Conservation (phyloP, 1,139 yeast species). For the Candida tetrigidarum region DNA sequence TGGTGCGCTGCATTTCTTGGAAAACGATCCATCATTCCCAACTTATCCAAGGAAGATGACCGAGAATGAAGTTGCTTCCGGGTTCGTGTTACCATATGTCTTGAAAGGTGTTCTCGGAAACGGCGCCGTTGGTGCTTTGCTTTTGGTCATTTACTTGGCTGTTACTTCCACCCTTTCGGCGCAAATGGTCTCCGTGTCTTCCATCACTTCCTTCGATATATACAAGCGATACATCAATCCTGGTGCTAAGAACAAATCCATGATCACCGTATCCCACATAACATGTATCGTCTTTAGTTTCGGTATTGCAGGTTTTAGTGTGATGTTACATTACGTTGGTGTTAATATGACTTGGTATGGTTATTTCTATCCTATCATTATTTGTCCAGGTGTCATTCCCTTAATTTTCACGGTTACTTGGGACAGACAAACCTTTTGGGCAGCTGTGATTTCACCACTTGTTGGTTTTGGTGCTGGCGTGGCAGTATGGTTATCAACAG, state of each 20-base stretch:
- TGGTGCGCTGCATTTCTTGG: constrained; percentile 30
- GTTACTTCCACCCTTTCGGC: constrained; percentile 38
- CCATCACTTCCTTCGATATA: constrained; percentile 34
- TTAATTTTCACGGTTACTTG: constrained; percentile 35
- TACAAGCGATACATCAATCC: constrained; percentile 33
- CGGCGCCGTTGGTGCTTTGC: constrained; percentile 33
- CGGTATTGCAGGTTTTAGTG: constrained; percentile 32
- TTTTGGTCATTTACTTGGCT: constrained; percentile 31
- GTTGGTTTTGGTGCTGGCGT: constrained; percentile 27
- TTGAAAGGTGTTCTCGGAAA: constrained; percentile 31
- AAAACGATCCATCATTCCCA: constrained; percentile 28
- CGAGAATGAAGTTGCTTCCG: constrained; percentile 28
- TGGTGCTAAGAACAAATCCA: constrained; percentile 29
- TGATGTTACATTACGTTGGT: constrained; percentile 37
- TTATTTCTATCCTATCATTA: constrained; percentile 37
- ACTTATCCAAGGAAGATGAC: constrained; percentile 35
- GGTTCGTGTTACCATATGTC: constrained; percentile 32
- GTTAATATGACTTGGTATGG: constrained; percentile 39
- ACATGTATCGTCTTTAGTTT: constrained; percentile 34
- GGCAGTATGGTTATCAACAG: constrained; percentile 30
- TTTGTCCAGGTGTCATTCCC: constrained; percentile 42
- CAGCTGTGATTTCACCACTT: constrained; percentile 31
- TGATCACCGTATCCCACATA: constrained; percentile 31
- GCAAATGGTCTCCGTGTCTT: constrained; percentile 35
- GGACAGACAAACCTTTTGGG: constrained; percentile 33